phyloP scores from a whole-genome alignment of 2,329 filamentous ascomycete genomes.

The Fusarium cicatricum region DNA sequence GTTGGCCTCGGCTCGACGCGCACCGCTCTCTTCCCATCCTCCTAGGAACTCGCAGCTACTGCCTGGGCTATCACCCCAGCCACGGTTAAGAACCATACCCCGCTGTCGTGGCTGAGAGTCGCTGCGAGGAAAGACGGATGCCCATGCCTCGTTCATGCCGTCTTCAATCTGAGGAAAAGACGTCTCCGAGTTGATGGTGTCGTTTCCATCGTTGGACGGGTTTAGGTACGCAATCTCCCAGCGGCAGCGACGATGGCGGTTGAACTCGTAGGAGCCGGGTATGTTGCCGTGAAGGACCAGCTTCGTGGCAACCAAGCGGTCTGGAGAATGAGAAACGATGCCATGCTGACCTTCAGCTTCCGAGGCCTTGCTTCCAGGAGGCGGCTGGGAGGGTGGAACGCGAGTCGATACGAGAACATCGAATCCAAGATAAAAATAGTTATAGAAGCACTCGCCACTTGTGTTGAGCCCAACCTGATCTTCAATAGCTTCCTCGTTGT shows the following conservation, averaged over 20 bases:
- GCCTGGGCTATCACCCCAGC: conserved; percentile 90
- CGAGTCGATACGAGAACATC: conserved; percentile 90
- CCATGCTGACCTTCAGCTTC: conserved; percentile 38
- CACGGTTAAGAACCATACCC: conserved; percentile 90
- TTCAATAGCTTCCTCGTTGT: conserved; percentile 64
- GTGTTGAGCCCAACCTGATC: conserved; percentile 63
- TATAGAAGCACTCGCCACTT: conserved; percentile 87
- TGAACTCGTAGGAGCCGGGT: conserved; percentile 95
- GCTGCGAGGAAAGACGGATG: conserved; percentile 66
- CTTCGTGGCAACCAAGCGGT: conserved; percentile 86
- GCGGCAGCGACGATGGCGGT: conserved; percentile 86
- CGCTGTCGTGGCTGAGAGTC: conserved; percentile 62
- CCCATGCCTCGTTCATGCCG: conserved; percentile 74
- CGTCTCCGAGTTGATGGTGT: conserved; percentile 76
- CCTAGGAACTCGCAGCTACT: conserved; percentile 88
- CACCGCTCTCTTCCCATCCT: conserved; percentile 81
- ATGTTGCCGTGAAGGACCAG: conserved; percentile 94
- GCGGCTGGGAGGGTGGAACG: conserved; percentile 68
- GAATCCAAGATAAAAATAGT: conserved; percentile 96
- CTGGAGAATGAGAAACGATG: conserved; percentile 56
- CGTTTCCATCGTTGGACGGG: conserved; percentile 53
- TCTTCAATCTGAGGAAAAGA: conserved; percentile 77
- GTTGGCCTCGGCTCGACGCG: conserved; percentile 61
- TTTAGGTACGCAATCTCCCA: conserved; percentile 77
- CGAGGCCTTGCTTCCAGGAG: conserved; percentile 50